Conservation (phyloP, 192 early-diverging fungal genomes). For the Dissophora ornata region DNA sequence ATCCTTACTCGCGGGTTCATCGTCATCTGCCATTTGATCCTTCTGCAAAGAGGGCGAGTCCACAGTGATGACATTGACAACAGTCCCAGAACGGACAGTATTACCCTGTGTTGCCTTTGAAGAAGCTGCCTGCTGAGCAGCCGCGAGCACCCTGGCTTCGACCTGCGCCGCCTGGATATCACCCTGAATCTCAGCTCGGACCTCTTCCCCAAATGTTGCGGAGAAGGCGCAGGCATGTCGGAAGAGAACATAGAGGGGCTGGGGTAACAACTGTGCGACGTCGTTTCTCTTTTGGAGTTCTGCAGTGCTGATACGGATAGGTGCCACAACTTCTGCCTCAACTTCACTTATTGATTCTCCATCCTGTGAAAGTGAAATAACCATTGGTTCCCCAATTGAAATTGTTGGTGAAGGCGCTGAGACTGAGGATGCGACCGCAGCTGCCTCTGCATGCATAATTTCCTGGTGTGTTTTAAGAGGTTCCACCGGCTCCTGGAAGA, state of each 20-base stretch:
- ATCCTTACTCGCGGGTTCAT: constrained; percentile 2
- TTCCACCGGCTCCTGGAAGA: constrained; percentile 35
- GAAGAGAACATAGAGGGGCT: constrained; percentile 31
- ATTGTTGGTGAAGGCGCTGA: not conserved
- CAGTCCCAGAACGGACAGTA: not conserved
- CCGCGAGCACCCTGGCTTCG: constrained; percentile 13
- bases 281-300: constrained; percentile 23
- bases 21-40: constrained; percentile 14
- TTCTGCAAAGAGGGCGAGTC: constrained; percentile 24
- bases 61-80: not conserved
- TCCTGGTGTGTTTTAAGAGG: constrained; percentile 23
- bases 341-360: not conserved
- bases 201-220: constrained; percentile 28
- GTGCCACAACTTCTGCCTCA: constrained; percentile 5
- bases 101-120: not conserved
- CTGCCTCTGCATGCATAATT: not conserved
- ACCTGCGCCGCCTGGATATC: constrained; percentile 26
- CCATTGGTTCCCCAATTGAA: not conserved
- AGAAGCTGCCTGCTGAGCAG: not conserved
- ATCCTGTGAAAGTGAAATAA: constrained; percentile 5
- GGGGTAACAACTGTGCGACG: constrained; percentile 23
- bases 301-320: constrained; percentile 9
- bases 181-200: constrained; percentile 29
- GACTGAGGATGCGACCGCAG: not conserved
- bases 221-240: constrained; percentile 28